Evolutionary conservation across 495 filamentous ascomycete species (phyloP), one percentile per base, ranked within the genome.

Genomic region (Hypoxylon cercidicola): DNA sequence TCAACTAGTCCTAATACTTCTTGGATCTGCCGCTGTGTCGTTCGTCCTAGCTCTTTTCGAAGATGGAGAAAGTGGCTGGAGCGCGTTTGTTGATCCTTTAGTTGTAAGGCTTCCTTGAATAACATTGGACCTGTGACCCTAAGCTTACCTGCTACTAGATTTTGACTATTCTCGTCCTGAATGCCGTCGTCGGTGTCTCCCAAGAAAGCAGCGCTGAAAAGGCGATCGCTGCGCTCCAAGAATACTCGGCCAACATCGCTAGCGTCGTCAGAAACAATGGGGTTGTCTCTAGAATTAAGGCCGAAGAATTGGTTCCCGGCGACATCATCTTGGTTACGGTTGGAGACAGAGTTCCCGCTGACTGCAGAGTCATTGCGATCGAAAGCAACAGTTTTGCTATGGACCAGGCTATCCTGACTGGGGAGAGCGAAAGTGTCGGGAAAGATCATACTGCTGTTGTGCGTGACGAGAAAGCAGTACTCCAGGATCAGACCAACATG

Each of bases 141-240:
- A 68, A 53, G 23, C 6, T 62, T 0, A 5, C 15, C 11, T 25
- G 32, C 39, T 21, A 41, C 45, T 70, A 96, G 92, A 99, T 99
- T 69, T 84, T 99, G 60, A 97, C 96, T 19, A 99, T 99, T 73
- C 82, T 99, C 35, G 88, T 99, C 64, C 87, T 99, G 68, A 99
- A 99, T 77, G 90, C 96, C 45, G 87, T 98, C 56, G 96, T 99
- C 39, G 96, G 96, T 64, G 96, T 99, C 15, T 97, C 93, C 43
- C 96, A 99, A 84, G 96, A 99, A 82, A 97, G 90, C 75, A 97
- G 93, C 72, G 96, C 96, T 32, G 96, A 99, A 75, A 97, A 97
- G 77, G 96, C 96, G 9, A 99, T 99, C 77, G 93, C 96, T 10
- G 96, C 96, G 43, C 87, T 99, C 34, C 94, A 99, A 78, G 93